Evolutionary conservation across 768 basidiomycete genomes (phyloP).

Genomic region (Tylopilus vinaceipallidus): DNA sequence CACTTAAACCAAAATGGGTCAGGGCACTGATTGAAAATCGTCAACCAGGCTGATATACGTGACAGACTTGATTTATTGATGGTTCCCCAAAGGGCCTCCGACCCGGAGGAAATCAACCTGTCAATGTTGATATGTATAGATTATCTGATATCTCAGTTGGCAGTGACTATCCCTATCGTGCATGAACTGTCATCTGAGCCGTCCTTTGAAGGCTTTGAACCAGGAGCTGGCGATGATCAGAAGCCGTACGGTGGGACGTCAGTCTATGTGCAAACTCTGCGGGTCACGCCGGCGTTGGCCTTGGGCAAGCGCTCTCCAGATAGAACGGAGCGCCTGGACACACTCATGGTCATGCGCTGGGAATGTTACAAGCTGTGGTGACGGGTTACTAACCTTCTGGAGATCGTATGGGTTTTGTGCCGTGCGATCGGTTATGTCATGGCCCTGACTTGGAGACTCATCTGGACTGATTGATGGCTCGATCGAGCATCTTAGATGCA

Average conservation of each 20-base stretch:
- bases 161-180: neutral
- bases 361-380: no score
- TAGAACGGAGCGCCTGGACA: neutral
- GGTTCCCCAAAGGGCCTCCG: neutral
- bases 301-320: neutral
- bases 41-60: neutral
- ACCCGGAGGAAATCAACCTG: neutral
- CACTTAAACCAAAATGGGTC: conserved; percentile 2
- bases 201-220: neutral
- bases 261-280: neutral
- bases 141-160: neutral
- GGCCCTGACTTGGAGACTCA: neutral
- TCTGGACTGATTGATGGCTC: neutral
- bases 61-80: neutral
- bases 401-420: neutral
- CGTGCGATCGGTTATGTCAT: neutral
- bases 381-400: neutral
- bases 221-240: neutral
- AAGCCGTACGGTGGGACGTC: no score
- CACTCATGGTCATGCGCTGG: neutral
- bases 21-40: neutral
- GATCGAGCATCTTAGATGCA: neutral
- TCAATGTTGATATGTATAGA: conserved; percentile 1
- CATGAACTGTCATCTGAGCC: neutral
- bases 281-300: neutral